phyloP scores from a whole-genome alignment of 2,329 filamentous ascomycete genomes.

The Aurifilum marmelostoma region DNA sequence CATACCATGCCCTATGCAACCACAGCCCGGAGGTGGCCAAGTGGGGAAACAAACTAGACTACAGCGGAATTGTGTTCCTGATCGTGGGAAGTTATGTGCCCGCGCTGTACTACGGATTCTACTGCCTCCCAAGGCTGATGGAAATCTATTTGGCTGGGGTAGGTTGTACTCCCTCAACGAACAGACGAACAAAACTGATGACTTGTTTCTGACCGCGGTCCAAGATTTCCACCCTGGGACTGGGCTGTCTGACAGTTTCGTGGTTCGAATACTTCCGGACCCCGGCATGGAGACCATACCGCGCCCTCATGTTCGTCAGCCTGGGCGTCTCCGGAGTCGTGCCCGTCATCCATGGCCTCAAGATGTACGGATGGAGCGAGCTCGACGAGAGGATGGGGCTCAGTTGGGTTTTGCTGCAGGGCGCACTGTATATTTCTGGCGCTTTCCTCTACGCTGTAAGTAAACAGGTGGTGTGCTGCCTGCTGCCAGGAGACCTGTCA shows the following conservation, averaged over 20 bases:
- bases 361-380: constrained; percentile 66
- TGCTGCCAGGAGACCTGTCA: background rate
- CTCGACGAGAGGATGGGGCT: constrained; percentile 78
- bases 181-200: background rate
- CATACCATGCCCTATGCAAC: constrained; percentile 83
- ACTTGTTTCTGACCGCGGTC: no score
- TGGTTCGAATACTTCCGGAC: constrained; percentile 83
- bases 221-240: constrained; percentile 76
- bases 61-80: constrained; percentile 87
- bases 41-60: constrained; percentile 92
- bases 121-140: constrained; percentile 68
- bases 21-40: constrained; percentile 78
- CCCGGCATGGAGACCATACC: constrained; percentile 80
- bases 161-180: constrained; percentile 37
- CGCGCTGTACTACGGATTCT: constrained; percentile 85
- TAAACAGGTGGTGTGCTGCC: constrained; percentile 25
- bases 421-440: constrained; percentile 81
- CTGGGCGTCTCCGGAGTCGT: constrained; percentile 84
- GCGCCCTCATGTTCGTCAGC: constrained; percentile 85
- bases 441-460: constrained; percentile 83
- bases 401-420: constrained; percentile 78
- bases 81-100: constrained; percentile 93
- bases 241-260: constrained; percentile 76
- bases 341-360: constrained; percentile 77
- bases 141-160: constrained; percentile 76